A percentile compares a stretch with the other conserved stretches of the same genome.
Evolutionary conservation across 2,329 filamentous ascomycete species (phyloP).

Genomic region (Fusarium stilboides): DNA sequence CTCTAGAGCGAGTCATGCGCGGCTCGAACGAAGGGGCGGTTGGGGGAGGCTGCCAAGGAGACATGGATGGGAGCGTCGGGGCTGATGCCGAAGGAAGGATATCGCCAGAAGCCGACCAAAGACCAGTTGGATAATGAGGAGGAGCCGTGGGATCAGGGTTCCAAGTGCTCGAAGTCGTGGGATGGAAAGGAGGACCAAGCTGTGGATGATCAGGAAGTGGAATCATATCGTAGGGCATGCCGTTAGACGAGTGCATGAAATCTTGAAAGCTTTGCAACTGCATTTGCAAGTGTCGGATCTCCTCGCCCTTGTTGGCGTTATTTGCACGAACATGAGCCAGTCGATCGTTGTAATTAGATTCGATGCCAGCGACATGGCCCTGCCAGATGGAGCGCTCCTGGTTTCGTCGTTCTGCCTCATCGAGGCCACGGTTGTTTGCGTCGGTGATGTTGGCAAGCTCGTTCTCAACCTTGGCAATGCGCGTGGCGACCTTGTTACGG

Average conservation of each 20-base stretch:
- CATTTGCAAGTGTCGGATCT: constrained; percentile 51
- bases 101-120: constrained; percentile 58
- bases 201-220: constrained; percentile 46
- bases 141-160: constrained; percentile 54
- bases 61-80: constrained; percentile 52
- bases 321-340: constrained; percentile 58
- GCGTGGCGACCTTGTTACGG: constrained; percentile 79
- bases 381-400: constrained; percentile 66
- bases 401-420: constrained; percentile 73
- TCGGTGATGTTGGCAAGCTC: constrained; percentile 80
- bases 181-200: constrained; percentile 48
- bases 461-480: constrained; percentile 80
- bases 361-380: constrained; percentile 62
- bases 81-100: constrained; percentile 52
- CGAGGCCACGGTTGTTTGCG: constrained; percentile 75
- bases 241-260: constrained; percentile 53
- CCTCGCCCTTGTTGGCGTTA: constrained; percentile 53
- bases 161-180: constrained; percentile 51
- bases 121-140: constrained; percentile 54
- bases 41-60: constrained; percentile 57
- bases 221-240: constrained; percentile 53
- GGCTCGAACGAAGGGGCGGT: constrained; percentile 57
- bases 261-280: constrained; percentile 55
- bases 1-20: constrained; percentile 62
- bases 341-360: constrained; percentile 63